phyloP scores from a whole-genome alignment of 2,329 filamentous ascomycete species.

The Setomelanomma holmii region DNA sequence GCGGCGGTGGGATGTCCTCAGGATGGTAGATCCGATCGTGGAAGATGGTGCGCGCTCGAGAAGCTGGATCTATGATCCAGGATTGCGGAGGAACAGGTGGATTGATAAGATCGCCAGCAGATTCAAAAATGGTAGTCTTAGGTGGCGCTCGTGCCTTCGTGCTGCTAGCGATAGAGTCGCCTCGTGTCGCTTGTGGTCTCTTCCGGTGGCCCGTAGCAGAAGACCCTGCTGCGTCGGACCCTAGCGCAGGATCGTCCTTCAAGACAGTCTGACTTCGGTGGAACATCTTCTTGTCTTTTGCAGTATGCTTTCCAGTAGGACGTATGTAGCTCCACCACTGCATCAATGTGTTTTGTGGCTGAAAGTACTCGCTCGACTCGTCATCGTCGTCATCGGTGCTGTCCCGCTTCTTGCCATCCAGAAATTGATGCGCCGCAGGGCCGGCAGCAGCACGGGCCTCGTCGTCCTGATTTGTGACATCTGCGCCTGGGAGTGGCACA shows the following conservation, averaged over 20 bases:
- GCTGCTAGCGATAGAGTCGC: conserved; percentile 59
- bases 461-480: conserved; percentile 73
- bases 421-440: conserved; percentile 40
- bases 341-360: conserved; percentile 51
- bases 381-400: conserved; percentile 25
- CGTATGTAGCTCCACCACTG: conserved; percentile 78
- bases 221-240: conserved; percentile 15
- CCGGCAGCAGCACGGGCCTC: conserved; percentile 51
- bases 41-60: conserved; percentile 88
- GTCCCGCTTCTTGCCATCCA: conserved; percentile 36
- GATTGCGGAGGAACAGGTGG: conserved; percentile 83
- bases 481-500: conserved; percentile 74
- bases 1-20: conserved; percentile 85
- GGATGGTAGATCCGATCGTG: conserved; percentile 96
- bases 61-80: conserved; percentile 83
- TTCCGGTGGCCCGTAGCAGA: conserved; percentile 32
- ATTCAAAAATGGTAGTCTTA: conserved; percentile 92
- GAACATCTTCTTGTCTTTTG: conserved; percentile 70
- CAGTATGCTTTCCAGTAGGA: conserved; percentile 67
- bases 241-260: conserved; percentile 29
- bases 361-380: conserved; percentile 28
- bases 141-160: conserved; percentile 72
- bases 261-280: conserved; percentile 43
- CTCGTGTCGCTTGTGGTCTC: conserved; percentile 55
- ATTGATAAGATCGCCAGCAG: conserved; percentile 89